phyloP scores from a whole-genome alignment of 805 yeast genomes.

The Alloascoidea hylecoeti region DNA sequence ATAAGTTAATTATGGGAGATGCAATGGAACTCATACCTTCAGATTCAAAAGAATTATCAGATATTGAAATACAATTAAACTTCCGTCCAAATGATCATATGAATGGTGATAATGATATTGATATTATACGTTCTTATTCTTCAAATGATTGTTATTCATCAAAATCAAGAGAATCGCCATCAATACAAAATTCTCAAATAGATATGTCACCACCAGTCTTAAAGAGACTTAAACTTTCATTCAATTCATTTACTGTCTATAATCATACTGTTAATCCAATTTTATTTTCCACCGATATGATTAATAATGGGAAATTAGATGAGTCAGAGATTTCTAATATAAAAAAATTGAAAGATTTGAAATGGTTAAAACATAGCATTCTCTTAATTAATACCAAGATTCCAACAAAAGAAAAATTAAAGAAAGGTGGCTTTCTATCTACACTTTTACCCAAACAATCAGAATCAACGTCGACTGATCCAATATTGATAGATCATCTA shows the following conservation, averaged over 20 bases:
- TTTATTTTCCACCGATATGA: neutral
- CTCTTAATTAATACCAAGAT: neutral
- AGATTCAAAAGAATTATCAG: neutral
- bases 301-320: neutral
- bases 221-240: neutral
- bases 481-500: no score
- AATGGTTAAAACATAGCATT: neutral
- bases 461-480: no score
- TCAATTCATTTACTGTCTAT: neutral
- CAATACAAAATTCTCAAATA: no score
- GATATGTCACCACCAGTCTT: no score
- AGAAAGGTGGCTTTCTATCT: no score
- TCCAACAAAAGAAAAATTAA: no score
- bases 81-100: no score
- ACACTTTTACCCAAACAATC: no score
- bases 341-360: neutral
- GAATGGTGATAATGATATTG: no score
- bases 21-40: neutral
- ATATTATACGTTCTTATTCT: no score
- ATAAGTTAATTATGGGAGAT: neutral
- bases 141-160: no score
- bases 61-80: neutral
- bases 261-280: neutral
- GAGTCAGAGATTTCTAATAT: neutral
- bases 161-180: no score